Evolutionary conservation across 805 yeast genomes (phyloP).

Genomic region (Candida coleopterorum): DNA sequence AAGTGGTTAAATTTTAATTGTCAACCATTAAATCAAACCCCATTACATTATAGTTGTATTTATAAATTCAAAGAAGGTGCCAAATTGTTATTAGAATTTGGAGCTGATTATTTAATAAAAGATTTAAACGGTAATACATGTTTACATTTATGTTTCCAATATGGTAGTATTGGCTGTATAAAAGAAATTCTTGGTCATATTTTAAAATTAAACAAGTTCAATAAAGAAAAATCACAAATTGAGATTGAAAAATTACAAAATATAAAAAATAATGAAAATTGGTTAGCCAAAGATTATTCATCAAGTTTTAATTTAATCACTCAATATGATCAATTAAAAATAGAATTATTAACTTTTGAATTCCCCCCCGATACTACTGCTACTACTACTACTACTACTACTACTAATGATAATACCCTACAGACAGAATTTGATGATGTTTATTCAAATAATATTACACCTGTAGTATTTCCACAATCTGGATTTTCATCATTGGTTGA

Average conservation of each 20-base stretch:
- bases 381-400: too few species aligned
- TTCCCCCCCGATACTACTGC: neutral
- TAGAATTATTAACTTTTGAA: conserved; percentile 14
- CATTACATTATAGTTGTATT: conserved; percentile 33
- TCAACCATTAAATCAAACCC: conserved; percentile 28
- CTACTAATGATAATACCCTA: neutral
- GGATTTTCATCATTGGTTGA: neutral
- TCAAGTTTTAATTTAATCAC: conserved; percentile 23
- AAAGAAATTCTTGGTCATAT: conserved; percentile 18
- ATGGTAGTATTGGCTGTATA: conserved; percentile 29
- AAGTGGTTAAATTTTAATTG: conserved; percentile 35
- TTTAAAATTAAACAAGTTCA: conserved; percentile 5
- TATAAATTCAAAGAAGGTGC: conserved; percentile 35
- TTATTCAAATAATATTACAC: conserved; percentile 5
- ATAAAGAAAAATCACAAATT: conserved; percentile 11
- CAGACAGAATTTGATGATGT: neutral
- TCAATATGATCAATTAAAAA: conserved; percentile 21
- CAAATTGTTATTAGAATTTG: conserved; percentile 35
- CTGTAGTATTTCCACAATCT: neutral
- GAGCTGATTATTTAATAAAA: conserved; percentile 28
- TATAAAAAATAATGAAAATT: conserved; percentile 24
- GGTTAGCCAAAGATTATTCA: conserved; percentile 31
- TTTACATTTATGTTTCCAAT: conserved; percentile 36
- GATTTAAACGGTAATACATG: conserved; percentile 35
- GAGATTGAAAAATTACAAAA: conserved; percentile 19